Evolutionary conservation across 495 filamentous ascomycete genomes (phyloP), one percentile per base, ranked within the genome.

Genomic region (Penicillium riverlandense): DNA sequence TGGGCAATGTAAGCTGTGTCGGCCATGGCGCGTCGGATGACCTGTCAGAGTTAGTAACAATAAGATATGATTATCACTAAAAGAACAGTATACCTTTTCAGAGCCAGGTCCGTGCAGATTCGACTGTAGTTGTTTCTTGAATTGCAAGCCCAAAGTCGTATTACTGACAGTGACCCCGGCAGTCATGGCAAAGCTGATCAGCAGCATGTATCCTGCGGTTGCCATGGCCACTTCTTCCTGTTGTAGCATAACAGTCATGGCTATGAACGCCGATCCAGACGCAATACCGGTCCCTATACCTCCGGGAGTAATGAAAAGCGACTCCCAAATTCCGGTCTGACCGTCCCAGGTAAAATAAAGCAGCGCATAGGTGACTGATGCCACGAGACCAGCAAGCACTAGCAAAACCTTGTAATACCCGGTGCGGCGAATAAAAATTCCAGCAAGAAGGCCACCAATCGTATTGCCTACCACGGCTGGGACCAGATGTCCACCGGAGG

Each of bases 401-500:
- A 78, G 60, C 0, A 82, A 65, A 0, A 46, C 30, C 47, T 83
- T 84, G 58, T 83, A 85, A 4, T 71, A 66, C 0, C 81, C 82
- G 0, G 79, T 82, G 29, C 75, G 73, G 30, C 44, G 40, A 46
- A 86, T 86, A 44, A 74, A 66, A 0, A 57, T n/a, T 0, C 84
- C 83, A 0, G 80, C 71, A 1, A 79, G 29, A 0, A 88, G 49
- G 1, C 79, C 81, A 4, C 82, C 84, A 2, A 84, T 37, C 0
- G 81, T 75, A 51, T 86, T 86, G 6, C 80, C 83, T 1, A 77
- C 54, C 1, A 86, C 80, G 10, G 82, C 77, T 0, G 82, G 82
- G 31, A 85, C 61, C 0, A 88, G 64, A 53, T 84, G 79, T 0
- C 69, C 67, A 1, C 83, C 84, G 0, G 82, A 74, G 0, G 61